Evolutionary conservation across 2,329 filamentous ascomycete species (phyloP), one percentile per base, ranked within the genome.

Genomic region (Hypoxylon sp.): DNA sequence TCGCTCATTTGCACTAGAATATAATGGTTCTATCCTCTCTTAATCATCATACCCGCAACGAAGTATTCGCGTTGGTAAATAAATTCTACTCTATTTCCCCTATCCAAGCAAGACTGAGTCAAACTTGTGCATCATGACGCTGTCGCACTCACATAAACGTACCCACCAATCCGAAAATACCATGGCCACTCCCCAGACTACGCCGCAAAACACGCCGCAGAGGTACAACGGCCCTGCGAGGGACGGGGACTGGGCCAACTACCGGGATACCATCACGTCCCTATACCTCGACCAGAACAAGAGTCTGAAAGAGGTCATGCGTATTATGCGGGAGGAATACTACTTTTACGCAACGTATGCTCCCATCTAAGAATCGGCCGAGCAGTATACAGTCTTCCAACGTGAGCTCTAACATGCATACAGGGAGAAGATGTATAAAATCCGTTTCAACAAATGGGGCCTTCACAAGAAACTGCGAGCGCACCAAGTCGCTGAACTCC

Each of bases 371-470:
- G 6, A 19, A 21, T 21, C 38, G 17, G 4, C 17, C 38, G 9
- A 43, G 13, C 7, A n/a, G 5, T 36, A 56, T 32, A 49, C 30
- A 66, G 3, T 32, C n/a, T 14, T 36, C 34, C n/a, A 43, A 46
- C 34, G 25, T 32, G 10, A 41, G 32, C 17, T 58, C 64, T 70
- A 49, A 70, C 57, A 28, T 21, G 7, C 11, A 10, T 9, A 6
- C 25, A 73, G 71, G 34, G 70, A 72, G 41, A 74, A 73, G 51
- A 73, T 74, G 72, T 74, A 72, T 28, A 74, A 74, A 58, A 70
- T 68, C 52, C 68, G 69, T 10, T 71, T 74, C 59, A 69, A 69
- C 38, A 70, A 65, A 57, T 74, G 72, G 72, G 70, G 72, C 41
- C 28, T 74, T 17, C 70, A 74, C 48, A 74, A 74, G 63, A 72